Conservation (phyloP, 1,284 basidiomycete species). For the Cryptococcus sp. region DNA sequence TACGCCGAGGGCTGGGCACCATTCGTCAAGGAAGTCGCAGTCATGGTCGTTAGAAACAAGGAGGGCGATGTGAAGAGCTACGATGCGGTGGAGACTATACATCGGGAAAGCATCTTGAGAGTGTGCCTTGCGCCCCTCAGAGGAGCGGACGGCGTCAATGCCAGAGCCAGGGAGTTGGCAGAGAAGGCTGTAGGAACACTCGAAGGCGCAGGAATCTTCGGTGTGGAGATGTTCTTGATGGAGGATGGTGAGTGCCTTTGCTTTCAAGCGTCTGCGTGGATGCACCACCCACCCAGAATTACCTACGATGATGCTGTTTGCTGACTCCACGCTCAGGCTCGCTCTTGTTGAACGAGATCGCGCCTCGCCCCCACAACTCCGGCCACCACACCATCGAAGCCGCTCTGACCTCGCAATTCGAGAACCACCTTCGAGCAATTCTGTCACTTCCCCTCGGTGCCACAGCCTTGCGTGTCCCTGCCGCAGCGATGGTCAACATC, state of each 20-base stretch:
- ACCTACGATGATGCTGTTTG: background rate
- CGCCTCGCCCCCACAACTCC: conserved; percentile 98
- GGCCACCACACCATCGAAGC: conserved; percentile 99
- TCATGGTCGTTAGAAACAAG: conserved; percentile 90
- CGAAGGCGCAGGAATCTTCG: conserved; percentile 90
- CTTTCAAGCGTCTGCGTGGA: background rate
- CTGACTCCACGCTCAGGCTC: conserved; percentile 58
- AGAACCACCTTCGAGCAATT: conserved; percentile 97
- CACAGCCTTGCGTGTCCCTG: conserved; percentile 82
- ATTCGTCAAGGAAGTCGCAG: conserved; percentile 88
- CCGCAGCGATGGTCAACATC: conserved; percentile 92
- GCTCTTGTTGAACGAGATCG: conserved; percentile 93
- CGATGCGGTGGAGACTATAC: conserved; percentile 92
- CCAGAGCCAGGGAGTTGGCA: conserved; percentile 71
- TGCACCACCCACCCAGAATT: background rate
- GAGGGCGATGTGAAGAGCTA: conserved; percentile 79
- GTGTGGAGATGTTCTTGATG: conserved; percentile 97
- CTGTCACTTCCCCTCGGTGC: conserved; percentile 86
- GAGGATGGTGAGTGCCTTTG: conserved; percentile 64
- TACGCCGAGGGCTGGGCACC: conserved; percentile 95
- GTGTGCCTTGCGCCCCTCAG: conserved; percentile 82
- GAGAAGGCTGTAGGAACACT: conserved; percentile 80
- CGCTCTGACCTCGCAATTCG: conserved; percentile 93
- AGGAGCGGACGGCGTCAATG: conserved; percentile 59
- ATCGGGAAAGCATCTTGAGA: conserved; percentile 92